phyloP scores from a whole-genome alignment of 2,329 filamentous ascomycete genomes.

The Trichoderma aggressivum region DNA sequence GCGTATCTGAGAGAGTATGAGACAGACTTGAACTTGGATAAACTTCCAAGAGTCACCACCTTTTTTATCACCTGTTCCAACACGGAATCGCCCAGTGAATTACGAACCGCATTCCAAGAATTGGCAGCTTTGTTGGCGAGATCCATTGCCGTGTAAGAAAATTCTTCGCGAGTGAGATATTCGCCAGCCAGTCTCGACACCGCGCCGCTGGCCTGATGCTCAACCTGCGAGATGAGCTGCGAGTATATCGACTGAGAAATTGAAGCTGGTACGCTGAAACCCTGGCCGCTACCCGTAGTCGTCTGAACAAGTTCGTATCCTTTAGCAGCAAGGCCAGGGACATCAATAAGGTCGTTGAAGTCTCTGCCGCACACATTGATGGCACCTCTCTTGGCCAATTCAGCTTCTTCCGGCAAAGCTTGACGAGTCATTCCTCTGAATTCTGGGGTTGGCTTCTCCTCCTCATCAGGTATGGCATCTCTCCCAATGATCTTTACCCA shows the following conservation, averaged over 20 bases:
- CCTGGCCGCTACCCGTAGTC: background rate
- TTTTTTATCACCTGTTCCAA: background rate
- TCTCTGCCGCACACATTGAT: background rate
- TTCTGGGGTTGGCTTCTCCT: background rate
- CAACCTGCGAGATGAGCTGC: background rate
- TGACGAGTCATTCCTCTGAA: background rate
- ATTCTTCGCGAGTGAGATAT: background rate
- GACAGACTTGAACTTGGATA: background rate
- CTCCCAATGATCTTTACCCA: background rate
- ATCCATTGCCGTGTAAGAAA: background rate
- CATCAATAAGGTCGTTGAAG: background rate
- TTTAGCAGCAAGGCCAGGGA: background rate
- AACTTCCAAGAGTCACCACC: background rate
- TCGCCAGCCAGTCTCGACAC: no score
- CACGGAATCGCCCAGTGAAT: background rate
- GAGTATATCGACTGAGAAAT: background rate
- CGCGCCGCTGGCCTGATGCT: background rate
- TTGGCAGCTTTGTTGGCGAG: background rate
- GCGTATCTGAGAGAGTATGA: background rate
- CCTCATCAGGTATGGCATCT: background rate
- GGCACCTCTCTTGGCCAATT: background rate
- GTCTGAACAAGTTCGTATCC: background rate
- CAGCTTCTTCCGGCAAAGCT: background rate
- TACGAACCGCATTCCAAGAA: background rate
- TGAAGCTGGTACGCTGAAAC: background rate